phyloP scores from a whole-genome alignment of 2,329 filamentous ascomycete species.

The Fusarium odoratissimum region DNA sequence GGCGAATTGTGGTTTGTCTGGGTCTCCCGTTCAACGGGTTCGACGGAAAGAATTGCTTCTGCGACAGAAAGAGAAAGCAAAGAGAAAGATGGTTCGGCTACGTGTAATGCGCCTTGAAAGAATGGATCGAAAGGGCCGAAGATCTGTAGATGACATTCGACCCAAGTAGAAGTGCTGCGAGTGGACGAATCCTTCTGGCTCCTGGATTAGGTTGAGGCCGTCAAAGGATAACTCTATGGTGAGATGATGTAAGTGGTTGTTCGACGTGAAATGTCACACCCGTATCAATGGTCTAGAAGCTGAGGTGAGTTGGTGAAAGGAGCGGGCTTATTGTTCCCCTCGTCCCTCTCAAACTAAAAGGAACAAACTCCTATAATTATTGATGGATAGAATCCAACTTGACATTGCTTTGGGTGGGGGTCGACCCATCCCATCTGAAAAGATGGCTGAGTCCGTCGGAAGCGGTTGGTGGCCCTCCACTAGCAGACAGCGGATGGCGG shows the following conservation, averaged over 20 bases:
- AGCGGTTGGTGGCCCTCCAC: slow-evolving; percentile 24
- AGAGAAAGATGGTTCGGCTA: slow-evolving; percentile 19
- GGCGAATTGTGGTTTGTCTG: slow-evolving; percentile 6
- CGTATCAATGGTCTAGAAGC: slow-evolving; percentile 1
- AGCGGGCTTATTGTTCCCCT: slow-evolving; percentile 22
- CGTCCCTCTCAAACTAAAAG: slow-evolving; percentile 24
- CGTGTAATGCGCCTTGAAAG: slow-evolving; percentile 40
- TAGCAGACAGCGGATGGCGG: slow-evolving; percentile 31
- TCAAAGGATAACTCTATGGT: background rate
- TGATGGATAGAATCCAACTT: slow-evolving; percentile 30
- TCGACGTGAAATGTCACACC: slow-evolving; percentile 11
- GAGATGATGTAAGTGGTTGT: slow-evolving; percentile 29
- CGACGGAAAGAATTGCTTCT: background rate
- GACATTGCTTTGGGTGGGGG: slow-evolving; percentile 32
- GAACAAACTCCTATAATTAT: slow-evolving; percentile 38
- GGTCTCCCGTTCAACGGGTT: slow-evolving; percentile 17
- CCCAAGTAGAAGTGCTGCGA: slow-evolving; percentile 22
- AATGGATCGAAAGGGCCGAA: slow-evolving; percentile 39
- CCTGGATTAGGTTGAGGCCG: slow-evolving; percentile 30
- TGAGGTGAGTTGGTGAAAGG: slow-evolving; percentile 9
- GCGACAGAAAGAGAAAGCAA: background rate
- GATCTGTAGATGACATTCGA: slow-evolving; percentile 39
- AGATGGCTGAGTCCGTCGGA: slow-evolving; percentile 26
- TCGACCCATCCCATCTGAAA: slow-evolving; percentile 21
- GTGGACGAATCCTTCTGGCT: slow-evolving; percentile 37